Percentiles rank a stretch among this genome's conserved stretches.
These are phyloP conservation scores for Crithidia expoeki DNA, from an alignment of 208 protist genomes.

Conservation along the genomic window DNA sequence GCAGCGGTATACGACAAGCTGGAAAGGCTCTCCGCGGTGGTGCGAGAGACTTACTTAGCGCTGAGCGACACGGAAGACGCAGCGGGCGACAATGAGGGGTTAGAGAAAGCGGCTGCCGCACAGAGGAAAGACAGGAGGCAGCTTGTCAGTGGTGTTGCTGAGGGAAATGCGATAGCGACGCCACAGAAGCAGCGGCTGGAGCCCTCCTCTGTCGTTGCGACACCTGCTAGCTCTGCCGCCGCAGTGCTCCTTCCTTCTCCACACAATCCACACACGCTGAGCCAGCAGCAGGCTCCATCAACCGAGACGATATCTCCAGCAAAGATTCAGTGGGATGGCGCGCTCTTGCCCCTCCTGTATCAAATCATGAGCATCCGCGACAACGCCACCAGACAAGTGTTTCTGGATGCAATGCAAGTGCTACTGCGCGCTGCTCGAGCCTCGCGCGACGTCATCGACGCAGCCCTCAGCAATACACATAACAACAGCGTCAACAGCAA, in stretches of 20 bases:
- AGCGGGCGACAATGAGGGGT: not conserved
- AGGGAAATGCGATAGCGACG: slow-evolving; percentile 23
- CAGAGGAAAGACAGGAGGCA: not conserved
- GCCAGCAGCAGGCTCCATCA: not conserved
- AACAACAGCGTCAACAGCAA: not conserved
- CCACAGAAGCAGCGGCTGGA: not conserved
- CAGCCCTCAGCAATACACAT: not conserved
- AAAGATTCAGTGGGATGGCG: slow-evolving; percentile 54
- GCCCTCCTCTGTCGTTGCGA: not conserved
- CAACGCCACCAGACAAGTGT: slow-evolving; percentile 40
- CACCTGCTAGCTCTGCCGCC: not conserved
- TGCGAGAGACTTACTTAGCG: slow-evolving; percentile 33
- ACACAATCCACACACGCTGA: not conserved
- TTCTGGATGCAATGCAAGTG: slow-evolving; percentile 59
- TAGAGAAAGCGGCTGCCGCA: not conserved
- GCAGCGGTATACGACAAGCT: slow-evolving; percentile 66
- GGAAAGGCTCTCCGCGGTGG: slow-evolving; percentile 46
- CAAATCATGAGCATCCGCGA: slow-evolving; percentile 65
- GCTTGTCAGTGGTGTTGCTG: no score
- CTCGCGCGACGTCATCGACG: not conserved
- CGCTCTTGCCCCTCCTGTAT: slow-evolving; percentile 41
- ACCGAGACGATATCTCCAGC: not conserved
- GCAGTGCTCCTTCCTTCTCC: not conserved
- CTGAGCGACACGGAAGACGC: slow-evolving; percentile 12
- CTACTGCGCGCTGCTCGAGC: slow-evolving; percentile 72